phyloP scores from a whole-genome alignment of 2,329 filamentous ascomycete species.

The Hypoxylon sp. region DNA sequence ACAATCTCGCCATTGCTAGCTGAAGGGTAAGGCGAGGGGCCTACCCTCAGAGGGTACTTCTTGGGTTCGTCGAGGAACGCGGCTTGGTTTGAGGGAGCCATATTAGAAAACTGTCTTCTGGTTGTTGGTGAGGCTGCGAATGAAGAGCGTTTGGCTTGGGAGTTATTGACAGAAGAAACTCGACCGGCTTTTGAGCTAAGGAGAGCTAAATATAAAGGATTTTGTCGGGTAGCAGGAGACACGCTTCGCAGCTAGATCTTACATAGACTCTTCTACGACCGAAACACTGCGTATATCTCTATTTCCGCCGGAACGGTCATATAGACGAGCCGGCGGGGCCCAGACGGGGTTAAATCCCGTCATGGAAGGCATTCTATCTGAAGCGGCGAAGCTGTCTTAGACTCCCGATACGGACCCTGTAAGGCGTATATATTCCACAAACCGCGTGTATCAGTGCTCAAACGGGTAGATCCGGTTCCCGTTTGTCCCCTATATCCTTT shows the following conservation, averaged over 20 bases:
- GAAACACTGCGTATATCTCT: background rate
- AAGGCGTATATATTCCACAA: background rate
- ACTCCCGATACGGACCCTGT: too few species aligned
- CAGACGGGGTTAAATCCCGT: background rate
- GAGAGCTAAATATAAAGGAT: background rate
- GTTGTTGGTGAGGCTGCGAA: background rate
- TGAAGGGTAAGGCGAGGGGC: conserved; percentile 29
- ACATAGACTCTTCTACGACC: background rate
- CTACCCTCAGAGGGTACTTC: conserved; percentile 31
- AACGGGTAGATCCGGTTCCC: conserved; percentile 6
- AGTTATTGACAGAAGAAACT: background rate
- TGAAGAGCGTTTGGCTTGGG: background rate
- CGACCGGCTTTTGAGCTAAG: background rate
- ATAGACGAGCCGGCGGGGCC: conserved; percentile 22
- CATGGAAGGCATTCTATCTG: conserved; percentile 1
- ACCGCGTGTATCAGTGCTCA: background rate
- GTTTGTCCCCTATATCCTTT: background rate
- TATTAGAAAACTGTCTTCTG: conserved; percentile 16
- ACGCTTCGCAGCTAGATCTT: background rate
- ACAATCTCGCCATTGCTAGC: conserved; percentile 44
- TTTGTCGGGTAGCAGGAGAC: background rate
- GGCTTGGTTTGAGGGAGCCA: conserved; percentile 43
- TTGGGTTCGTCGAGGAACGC: conserved; percentile 37
- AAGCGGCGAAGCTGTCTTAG: background rate
- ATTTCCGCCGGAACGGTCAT: conserved; percentile 6